Base-by-base conservation (phyloP, 768 basidiomycete species). In the Hemileccinum impolitum region DNA sequence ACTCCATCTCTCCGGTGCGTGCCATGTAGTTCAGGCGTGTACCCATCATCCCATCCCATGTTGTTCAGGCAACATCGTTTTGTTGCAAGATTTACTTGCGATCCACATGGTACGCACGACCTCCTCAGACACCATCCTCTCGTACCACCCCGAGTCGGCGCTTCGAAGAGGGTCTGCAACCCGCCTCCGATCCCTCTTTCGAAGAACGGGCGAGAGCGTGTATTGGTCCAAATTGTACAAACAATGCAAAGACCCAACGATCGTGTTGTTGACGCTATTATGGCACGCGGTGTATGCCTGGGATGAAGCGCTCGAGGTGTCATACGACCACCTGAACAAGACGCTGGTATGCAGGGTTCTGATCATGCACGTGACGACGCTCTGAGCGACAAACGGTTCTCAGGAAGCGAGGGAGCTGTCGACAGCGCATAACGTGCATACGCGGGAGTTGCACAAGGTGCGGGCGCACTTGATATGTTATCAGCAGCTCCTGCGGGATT, bases 251-350 rank as follows among this genome's bases (percentile, higher is more conserved):
- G 78, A 80, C 47, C 75, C 78, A 4, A 81, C 77, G 1, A 76
- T 79, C 47, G 62, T 79, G 21, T 62, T 81, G 21, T 52, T 80
- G 9, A 67, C 71, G 34, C 58, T 76, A 10, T 57, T 80, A 18
- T 80, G 78, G 79, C 75, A 78, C 52, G 74, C 74, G 3, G 57
- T 78, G 6, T 80, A 80, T 56, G 71, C 76, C 2, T 80, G 79
- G 77, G 80, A 80, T 44, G 78, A 81, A 59, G 66, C 75, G 1
- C 62, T 78, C 25, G 78, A 79, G 54, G 59, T 64, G 15, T 51
- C 79, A 32, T 48, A 42, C 9, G 31, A 25, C 9, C 18, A 42
- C 34, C n/a, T 42, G 17, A 48, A 48, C 34, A 40, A 39, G 38
- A 35, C 21, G 10, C n/a, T 47, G 39, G 47, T 47, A 39, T 28